These are phyloP conservation scores for Candida ponderosae DNA, from an alignment of 805 yeast genomes.

Conservation along the genomic window DNA sequence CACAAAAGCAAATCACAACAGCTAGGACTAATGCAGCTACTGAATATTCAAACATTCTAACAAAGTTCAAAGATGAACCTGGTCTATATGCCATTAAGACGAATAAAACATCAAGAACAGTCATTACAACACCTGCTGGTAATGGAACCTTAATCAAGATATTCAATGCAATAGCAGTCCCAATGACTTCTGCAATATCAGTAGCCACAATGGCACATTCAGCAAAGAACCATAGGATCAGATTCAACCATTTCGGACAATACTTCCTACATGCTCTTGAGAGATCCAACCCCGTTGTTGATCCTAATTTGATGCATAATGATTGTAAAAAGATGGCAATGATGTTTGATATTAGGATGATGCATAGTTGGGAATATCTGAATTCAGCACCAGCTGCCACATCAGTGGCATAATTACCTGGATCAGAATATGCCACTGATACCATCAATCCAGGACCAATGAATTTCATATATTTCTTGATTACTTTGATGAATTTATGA, in stretches of 20 bases:
- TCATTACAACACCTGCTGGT: constrained; percentile 68
- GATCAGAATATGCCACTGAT: constrained; percentile 88
- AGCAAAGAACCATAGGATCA: constrained; percentile 63
- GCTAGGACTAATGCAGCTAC: constrained; percentile 65
- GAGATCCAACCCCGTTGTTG: constrained; percentile 83
- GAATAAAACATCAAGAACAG: constrained; percentile 73
- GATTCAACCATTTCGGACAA: constrained; percentile 60
- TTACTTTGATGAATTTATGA: constrained; percentile 10
- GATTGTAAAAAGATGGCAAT: constrained; percentile 81
- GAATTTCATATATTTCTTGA: constrained; percentile 54
- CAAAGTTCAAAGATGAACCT: constrained; percentile 64
- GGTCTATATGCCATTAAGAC: constrained; percentile 76
- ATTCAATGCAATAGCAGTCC: constrained; percentile 82
- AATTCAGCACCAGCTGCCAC: constrained; percentile 83
- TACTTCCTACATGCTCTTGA: constrained; percentile 76
- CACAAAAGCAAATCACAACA: constrained; percentile 73
- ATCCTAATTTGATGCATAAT: constrained; percentile 77
- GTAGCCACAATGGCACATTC: constrained; percentile 89
- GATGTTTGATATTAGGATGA: constrained; percentile 67
- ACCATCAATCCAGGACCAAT: constrained; percentile 87
- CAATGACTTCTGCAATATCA: constrained; percentile 90
- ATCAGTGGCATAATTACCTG: constrained; percentile 88
- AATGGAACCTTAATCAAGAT: constrained; percentile 71
- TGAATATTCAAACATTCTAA: constrained; percentile 67
- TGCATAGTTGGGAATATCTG: constrained; percentile 64